phyloP scores from a whole-genome alignment of 2,329 filamentous ascomycete species.

The Colletotrichum phormii region DNA sequence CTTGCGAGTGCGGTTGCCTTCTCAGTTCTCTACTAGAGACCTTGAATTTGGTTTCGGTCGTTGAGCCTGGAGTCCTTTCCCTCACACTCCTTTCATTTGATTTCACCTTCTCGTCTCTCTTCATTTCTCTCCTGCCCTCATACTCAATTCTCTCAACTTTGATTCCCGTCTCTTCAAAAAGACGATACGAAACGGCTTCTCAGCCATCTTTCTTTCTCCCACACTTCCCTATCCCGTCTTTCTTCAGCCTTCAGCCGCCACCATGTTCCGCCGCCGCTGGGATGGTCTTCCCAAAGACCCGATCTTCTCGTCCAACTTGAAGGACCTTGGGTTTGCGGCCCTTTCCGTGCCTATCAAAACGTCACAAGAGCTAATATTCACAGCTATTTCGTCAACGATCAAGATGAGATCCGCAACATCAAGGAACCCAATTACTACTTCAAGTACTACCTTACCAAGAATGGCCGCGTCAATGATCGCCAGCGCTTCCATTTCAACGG shows the following conservation, averaged over 20 bases:
- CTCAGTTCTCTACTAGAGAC: background rate
- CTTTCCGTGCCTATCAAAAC: too few species aligned
- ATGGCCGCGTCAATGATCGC: constrained; percentile 80
- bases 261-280: constrained; percentile 82
- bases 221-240: too few species aligned
- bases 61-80: background rate
- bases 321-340: constrained; percentile 75
- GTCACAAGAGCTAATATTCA: background rate
- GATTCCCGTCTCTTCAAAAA: background rate
- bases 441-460: constrained; percentile 79
- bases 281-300: constrained; percentile 78
- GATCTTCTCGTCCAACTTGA: constrained; percentile 72
- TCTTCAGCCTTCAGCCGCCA: too few species aligned
- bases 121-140: background rate
- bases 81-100: background rate
- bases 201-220: background rate
- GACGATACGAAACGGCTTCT: background rate
- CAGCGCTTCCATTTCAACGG: constrained; percentile 82
- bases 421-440: constrained; percentile 76
- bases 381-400: constrained; percentile 83
- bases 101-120: background rate
- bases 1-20: background rate
- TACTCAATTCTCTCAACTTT: too few species aligned
- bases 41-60: background rate
- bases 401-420: constrained; percentile 80